Percentiles rank a stretch among this genome's conserved stretches.
phyloP scores from a whole-genome alignment of 169 alveolate species.

The Eimeria tenella region DNA sequence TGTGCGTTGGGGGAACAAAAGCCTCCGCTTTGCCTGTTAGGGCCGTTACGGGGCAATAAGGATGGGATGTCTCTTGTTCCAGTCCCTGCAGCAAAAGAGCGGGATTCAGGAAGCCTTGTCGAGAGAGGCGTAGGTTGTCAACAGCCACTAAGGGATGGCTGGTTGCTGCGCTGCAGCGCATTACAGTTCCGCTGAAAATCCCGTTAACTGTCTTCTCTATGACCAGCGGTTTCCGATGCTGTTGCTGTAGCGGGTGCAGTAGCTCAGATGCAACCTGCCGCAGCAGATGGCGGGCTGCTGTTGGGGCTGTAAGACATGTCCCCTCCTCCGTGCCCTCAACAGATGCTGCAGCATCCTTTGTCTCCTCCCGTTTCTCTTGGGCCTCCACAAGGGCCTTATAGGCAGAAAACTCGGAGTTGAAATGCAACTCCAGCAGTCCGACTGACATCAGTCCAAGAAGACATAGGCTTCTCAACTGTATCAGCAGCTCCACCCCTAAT shows the following conservation, averaged over 20 bases:
- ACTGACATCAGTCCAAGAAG: neutral
- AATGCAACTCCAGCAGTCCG: constrained; percentile 2
- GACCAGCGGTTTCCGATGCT: neutral
- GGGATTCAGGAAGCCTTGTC: constrained; percentile 24
- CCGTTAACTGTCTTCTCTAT: neutral
- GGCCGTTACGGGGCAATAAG: neutral
- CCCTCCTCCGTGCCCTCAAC: constrained; percentile 8
- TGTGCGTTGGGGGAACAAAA: neutral
- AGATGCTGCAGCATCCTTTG: neutral
- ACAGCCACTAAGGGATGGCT: neutral
- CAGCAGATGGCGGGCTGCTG: neutral
- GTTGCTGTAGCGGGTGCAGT: neutral
- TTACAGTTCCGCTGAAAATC: neutral
- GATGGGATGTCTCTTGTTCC: neutral
- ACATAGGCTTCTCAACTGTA: neutral
- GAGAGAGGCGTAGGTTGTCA: neutral
- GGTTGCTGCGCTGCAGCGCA: neutral
- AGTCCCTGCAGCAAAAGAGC: neutral
- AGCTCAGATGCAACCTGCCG: neutral
- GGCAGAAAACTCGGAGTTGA: neutral
- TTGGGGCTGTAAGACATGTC: neutral
- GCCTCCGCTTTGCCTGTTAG: neutral
- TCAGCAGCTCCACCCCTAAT: constrained; percentile 19
- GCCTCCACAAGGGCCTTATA: neutral
- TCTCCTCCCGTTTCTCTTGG: neutral